phyloP scores from a whole-genome alignment of 2,329 filamentous ascomycete species.

The Alternaria sp. region DNA sequence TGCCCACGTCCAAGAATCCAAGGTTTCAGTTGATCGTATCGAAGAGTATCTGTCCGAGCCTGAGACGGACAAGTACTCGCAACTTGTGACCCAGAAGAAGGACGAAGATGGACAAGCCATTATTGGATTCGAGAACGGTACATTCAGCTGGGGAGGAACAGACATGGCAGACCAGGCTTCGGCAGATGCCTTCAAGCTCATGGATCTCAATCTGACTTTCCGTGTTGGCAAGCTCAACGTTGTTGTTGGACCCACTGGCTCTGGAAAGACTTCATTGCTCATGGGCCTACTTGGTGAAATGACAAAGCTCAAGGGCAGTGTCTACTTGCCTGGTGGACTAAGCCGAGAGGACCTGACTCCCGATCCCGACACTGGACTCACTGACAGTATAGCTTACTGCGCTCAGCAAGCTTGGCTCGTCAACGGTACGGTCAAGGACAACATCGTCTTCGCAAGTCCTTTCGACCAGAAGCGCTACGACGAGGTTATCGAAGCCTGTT shows the following conservation, averaged over 20 bases:
- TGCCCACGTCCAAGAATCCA: conserved; percentile 95
- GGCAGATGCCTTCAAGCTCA: conserved; percentile 74
- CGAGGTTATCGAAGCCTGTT: conserved; percentile 88
- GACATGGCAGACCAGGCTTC: conserved; percentile 60
- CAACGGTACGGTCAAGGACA: conserved; percentile 93
- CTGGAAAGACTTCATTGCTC: conserved; percentile 91
- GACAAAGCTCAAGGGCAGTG: conserved; percentile 79
- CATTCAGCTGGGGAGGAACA: conserved; percentile 83
- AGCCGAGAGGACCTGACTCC: conserved; percentile 84
- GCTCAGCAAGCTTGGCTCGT: conserved; percentile 97
- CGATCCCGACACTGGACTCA: conserved; percentile 83
- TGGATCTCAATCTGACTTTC: conserved; percentile 85
- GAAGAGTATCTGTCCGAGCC: conserved; percentile 93
- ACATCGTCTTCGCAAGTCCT: conserved; percentile 87
- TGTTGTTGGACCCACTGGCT: conserved; percentile 90
- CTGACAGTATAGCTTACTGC: conserved; percentile 93
- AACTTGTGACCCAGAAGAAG: conserved; percentile 73
- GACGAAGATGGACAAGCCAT: conserved; percentile 72
- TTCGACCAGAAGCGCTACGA: conserved; percentile 84
- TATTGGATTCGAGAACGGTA: conserved; percentile 85
- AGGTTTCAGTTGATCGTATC: conserved; percentile 95
- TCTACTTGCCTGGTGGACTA: conserved; percentile 83
- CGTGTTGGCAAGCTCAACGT: conserved; percentile 86
- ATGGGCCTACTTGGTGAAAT: conserved; percentile 98
- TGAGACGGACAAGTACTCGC: conserved; percentile 93